phyloP scores from a whole-genome alignment of 768 basidiomycete species.

The Candolleomyces eurysporus region DNA sequence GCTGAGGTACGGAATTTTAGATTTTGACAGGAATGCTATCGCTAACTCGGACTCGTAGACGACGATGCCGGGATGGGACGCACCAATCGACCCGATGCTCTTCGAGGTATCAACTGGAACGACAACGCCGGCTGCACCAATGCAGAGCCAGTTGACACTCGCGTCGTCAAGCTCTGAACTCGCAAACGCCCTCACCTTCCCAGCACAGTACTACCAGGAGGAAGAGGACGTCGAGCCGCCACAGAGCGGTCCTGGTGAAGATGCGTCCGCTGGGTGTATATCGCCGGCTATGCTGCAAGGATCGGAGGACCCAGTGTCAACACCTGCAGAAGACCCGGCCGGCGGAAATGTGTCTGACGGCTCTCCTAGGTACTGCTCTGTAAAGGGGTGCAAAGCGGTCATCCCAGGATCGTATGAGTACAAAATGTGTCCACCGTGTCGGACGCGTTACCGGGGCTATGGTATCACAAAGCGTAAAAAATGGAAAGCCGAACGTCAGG shows the following conservation, averaged over 20 bases:
- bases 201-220: no score
- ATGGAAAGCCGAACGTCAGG: slow-evolving; percentile 46
- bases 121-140: neutral
- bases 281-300: neutral
- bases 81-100: slow-evolving; percentile 2
- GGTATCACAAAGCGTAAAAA: slow-evolving; percentile 55
- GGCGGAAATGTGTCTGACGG: neutral
- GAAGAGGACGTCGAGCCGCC: no score
- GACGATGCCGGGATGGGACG: slow-evolving; percentile 1
- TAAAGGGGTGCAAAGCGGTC: slow-evolving; percentile 51
- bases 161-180: slow-evolving; percentile 39
- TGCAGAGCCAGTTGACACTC: neutral
- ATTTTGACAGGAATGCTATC: no score
- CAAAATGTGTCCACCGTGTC: slow-evolving; percentile 48
- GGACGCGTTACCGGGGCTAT: slow-evolving; percentile 48
- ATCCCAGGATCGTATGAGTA: slow-evolving; percentile 38
- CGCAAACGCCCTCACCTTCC: slow-evolving; percentile 46
- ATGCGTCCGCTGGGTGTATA: neutral
- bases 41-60: no score
- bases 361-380: slow-evolving; percentile 43
- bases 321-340: neutral
- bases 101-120: neutral
- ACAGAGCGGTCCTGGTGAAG: neutral
- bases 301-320: no score
- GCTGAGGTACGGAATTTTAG: no score